A percentile compares a stretch with the other conserved stretches of the same genome.
These are phyloP conservation scores for Elongisporangium prolatum DNA, from an alignment of 352 stramenopile genomes.

Conservation along the genomic window DNA sequence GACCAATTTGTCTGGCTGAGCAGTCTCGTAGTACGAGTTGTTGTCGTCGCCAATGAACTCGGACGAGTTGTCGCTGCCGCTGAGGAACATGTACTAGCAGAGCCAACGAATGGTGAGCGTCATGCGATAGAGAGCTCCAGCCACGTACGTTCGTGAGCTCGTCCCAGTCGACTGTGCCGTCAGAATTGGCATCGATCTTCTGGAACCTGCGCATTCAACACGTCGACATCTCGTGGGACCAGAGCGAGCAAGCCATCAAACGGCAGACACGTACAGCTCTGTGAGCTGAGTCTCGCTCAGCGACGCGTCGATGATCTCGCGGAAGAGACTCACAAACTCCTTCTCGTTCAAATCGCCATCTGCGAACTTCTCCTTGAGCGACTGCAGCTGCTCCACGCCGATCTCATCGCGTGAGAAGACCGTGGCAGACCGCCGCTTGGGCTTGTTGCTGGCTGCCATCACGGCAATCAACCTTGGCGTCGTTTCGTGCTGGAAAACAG, in stretches of 20 bases:
- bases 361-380: conserved; percentile 80
- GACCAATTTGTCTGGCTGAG: conserved; percentile 46
- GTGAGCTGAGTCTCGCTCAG: conserved; percentile 76
- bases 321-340: conserved; percentile 81
- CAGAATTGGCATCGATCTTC: conserved; percentile 87
- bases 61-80: conserved; percentile 50
- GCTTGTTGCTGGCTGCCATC: conserved; percentile 4
- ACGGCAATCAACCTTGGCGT: too few species aligned
- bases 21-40: conserved; percentile 60
- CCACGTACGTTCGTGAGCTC: conserved; percentile 78
- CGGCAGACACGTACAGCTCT: conserved; percentile 47
- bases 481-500: too few species aligned
- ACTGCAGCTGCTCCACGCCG: conserved; percentile 76
- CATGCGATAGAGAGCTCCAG: neutral
- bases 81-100: conserved; percentile 81
- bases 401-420: conserved; percentile 80
- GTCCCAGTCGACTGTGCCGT: conserved; percentile 87
- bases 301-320: conserved; percentile 73
- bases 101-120: neutral
- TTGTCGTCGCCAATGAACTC: conserved; percentile 63
- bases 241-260: too few species aligned
- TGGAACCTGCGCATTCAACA: conserved; percentile 43
- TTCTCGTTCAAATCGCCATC: conserved; percentile 82
- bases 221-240: neutral
- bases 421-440: conserved; percentile 33